These are phyloP conservation scores for Saccharum hybrid DNA, from an alignment of 202 grass and related monocot genomes.

Conservation along the genomic window DNA sequence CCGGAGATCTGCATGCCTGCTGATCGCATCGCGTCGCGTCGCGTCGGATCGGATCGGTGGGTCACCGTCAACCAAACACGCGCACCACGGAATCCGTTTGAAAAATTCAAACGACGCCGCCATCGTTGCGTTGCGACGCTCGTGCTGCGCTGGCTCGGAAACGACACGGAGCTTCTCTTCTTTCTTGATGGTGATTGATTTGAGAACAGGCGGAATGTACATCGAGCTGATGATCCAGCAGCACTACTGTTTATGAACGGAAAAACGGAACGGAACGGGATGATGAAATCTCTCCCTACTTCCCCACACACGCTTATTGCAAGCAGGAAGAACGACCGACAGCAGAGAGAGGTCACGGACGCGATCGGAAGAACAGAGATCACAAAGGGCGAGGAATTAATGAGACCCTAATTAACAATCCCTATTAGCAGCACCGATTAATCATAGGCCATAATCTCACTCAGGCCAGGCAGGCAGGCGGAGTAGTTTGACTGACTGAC, in stretches of 20 bases:
- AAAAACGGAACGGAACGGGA: background rate
- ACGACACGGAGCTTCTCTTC: background rate
- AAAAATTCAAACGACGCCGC: background rate
- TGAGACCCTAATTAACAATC: background rate
- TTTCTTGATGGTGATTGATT: background rate
- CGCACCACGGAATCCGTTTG: background rate
- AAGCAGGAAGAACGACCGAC: background rate
- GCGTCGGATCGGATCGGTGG: background rate
- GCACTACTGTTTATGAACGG: background rate
- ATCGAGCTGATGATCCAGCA: background rate
- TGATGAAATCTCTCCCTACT: background rate
- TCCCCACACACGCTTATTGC: background rate
- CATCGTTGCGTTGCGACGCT: background rate
- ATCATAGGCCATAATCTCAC: background rate
- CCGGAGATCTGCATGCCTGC: background rate
- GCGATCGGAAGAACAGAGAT: background rate
- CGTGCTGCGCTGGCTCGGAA: background rate
- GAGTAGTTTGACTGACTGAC: background rate
- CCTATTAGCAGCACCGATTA: conserved; percentile 2
- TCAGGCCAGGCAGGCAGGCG: too few species aligned
- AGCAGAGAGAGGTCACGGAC: background rate
- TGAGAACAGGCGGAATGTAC: conserved; percentile 5
- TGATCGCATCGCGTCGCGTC: background rate
- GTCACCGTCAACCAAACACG: background rate
- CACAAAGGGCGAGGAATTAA: background rate